phyloP scores from a whole-genome alignment of 2,329 filamentous ascomycete species.

The Fusarium fujikuroi region DNA sequence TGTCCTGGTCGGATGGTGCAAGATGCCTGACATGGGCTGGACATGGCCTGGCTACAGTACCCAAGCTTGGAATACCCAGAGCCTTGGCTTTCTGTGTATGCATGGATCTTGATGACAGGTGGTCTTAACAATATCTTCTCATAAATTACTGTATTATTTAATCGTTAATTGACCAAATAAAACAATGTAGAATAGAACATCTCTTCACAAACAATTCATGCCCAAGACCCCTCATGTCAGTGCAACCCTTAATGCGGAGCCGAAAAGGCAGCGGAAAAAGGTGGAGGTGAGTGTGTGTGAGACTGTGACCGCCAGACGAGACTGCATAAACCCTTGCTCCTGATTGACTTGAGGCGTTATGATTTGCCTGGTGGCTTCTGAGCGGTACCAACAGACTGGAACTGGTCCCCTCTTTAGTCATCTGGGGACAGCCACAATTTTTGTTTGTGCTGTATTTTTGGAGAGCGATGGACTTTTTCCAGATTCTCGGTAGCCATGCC shows the following conservation, averaged over 20 bases:
- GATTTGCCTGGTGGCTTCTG: constrained; percentile 2
- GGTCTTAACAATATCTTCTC: not conserved
- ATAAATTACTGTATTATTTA: no score
- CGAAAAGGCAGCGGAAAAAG: not conserved
- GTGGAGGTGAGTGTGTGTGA: not conserved
- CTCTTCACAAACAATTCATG: not conserved
- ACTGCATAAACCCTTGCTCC: constrained; percentile 11
- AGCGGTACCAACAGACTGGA: constrained; percentile 21
- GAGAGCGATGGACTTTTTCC: not conserved
- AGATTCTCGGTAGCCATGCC: constrained; percentile 2
- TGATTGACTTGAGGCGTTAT: constrained; percentile 1
- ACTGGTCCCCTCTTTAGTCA: constrained; percentile 7
- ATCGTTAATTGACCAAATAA: not conserved
- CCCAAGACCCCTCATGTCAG: not conserved
- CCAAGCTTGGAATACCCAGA: not conserved
- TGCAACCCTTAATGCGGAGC: not conserved
- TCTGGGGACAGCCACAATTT: constrained; percentile 19
- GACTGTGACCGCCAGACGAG: constrained; percentile 5
- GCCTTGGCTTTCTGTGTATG: not conserved
- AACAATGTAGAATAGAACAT: not conserved
- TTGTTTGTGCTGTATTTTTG: not conserved
- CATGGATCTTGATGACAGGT: not conserved
- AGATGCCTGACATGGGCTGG: not conserved
- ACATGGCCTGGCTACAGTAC: not conserved
- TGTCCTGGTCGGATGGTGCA: not conserved